A percentile compares a stretch with the other conserved stretches of the same genome.
Conservation (phyloP, 2,329 filamentous ascomycete genomes). For the Moelleriella libera region DNA sequence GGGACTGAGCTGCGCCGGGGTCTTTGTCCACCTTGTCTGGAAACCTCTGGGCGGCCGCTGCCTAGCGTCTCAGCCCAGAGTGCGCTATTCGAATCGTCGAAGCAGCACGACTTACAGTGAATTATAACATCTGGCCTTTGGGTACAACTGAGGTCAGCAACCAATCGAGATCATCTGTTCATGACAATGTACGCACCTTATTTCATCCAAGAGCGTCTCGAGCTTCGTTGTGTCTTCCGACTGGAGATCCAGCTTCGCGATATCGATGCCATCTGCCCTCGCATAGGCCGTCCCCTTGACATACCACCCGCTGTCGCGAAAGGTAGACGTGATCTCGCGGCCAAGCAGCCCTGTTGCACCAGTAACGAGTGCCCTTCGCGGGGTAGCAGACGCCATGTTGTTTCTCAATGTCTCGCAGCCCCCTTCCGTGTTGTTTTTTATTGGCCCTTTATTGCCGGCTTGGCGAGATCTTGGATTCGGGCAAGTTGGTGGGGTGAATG, state of each 20-base stretch:
- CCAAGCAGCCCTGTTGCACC: conserved; percentile 77
- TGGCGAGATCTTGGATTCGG: no score
- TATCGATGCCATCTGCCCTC: conserved; percentile 54
- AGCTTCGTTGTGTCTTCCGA: conserved; percentile 26
- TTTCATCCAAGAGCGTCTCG: conserved; percentile 32
- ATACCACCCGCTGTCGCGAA: conserved; percentile 47
- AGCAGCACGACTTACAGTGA: conserved; percentile 44
- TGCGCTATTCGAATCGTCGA: not conserved
- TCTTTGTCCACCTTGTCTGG: conserved; percentile 76
- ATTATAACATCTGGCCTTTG: conserved; percentile 63
- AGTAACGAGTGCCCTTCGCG: conserved; percentile 51
- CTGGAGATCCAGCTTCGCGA: conserved; percentile 45
- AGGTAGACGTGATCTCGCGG: conserved; percentile 59
- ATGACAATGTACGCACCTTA: conserved; percentile 30
- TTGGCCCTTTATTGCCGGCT: no score
- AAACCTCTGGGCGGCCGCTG: conserved; percentile 75
- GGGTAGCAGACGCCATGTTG: not conserved
- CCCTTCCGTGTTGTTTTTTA: no score
- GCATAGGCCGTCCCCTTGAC: conserved; percentile 62
- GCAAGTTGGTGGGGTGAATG: no score
- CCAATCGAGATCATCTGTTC: not conserved
- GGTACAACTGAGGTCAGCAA: not conserved
- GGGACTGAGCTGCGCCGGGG: conserved; percentile 55
- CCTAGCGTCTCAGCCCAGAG: not conserved
- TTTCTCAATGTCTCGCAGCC: no score